These are phyloP conservation scores for Anisodus tanguticus DNA, from an alignment of 257 asterid genomes.

Conservation along the genomic window DNA sequence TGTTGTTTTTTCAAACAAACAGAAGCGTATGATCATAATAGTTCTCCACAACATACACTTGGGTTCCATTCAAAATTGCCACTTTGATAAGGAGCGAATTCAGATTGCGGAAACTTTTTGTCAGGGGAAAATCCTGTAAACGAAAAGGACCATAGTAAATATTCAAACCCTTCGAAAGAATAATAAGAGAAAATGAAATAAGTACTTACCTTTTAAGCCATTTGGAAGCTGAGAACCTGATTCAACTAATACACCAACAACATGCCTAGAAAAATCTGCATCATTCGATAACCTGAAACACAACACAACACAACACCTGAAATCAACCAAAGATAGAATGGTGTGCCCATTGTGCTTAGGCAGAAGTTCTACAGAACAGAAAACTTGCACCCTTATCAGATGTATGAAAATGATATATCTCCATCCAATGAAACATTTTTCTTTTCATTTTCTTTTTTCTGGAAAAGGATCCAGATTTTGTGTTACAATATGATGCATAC, in stretches of 20 bases:
- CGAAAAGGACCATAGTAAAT: conserved; percentile 26
- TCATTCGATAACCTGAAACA: conserved; percentile 68
- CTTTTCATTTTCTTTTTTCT: neutral
- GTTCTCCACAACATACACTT: conserved; percentile 58
- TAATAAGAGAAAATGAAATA: conserved; percentile 28
- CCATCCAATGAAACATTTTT: neutral
- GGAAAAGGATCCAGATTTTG: neutral
- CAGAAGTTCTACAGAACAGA: conserved; percentile 12
- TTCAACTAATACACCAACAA: conserved; percentile 92
- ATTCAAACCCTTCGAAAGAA: conserved; percentile 23
- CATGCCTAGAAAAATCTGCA: conserved; percentile 61
- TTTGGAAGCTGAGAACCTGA: conserved; percentile 57
- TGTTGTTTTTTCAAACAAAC: neutral
- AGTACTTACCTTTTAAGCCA: conserved; percentile 55
- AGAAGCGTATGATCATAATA: conserved; percentile 23
- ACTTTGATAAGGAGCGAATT: conserved; percentile 78
- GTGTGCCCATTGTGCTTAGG: conserved; percentile 14
- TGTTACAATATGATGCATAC: neutral
- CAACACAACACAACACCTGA: conserved; percentile 29
- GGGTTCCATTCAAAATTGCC: conserved; percentile 90
- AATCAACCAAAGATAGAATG: conserved; percentile 29
- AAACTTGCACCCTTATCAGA: conserved; percentile 11
- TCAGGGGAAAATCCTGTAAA: conserved; percentile 91
- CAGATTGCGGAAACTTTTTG: conserved; percentile 87
- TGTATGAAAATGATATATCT: neutral